Evolutionary conservation across 1,284 basidiomycete species (phyloP).

Genomic region (Rhodofomes roseus): DNA sequence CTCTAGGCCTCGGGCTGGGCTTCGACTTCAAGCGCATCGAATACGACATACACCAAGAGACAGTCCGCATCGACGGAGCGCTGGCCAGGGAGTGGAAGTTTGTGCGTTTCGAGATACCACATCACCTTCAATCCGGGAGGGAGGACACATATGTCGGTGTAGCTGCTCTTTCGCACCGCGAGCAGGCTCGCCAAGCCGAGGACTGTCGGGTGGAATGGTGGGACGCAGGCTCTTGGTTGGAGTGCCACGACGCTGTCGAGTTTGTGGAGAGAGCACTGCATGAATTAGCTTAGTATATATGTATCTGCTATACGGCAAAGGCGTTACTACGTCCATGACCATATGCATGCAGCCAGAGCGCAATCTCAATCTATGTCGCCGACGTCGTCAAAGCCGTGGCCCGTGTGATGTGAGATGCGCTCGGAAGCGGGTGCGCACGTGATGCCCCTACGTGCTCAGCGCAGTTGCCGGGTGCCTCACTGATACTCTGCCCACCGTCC

Average conservation of each 20-base stretch:
- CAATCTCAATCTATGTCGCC: too few species aligned
- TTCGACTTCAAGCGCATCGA: constrained; percentile 76
- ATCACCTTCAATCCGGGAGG: constrained; percentile 21
- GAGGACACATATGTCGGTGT: constrained; percentile 59
- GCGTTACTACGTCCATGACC: background rate
- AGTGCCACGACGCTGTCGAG: constrained; percentile 17
- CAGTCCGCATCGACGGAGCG: constrained; percentile 54
- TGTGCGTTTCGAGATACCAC: constrained; percentile 48
- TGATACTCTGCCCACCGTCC: background rate
- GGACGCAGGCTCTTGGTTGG: constrained; percentile 19
- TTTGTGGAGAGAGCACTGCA: constrained; percentile 35
- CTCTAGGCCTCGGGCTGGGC: constrained; percentile 74
- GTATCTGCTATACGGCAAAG: background rate
- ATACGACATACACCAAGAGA: constrained; percentile 49
- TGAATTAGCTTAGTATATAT: constrained; percentile 26
- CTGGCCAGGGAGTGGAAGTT: constrained; percentile 65
- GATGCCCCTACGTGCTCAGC: background rate
- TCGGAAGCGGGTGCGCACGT: background rate
- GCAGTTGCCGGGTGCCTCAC: background rate
- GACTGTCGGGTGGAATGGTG: constrained; percentile 13
- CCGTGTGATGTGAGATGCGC: background rate
- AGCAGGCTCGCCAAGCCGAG: constrained; percentile 7
- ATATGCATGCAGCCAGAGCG: too few species aligned
- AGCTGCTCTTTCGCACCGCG: constrained; percentile 46
- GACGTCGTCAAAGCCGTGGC: too few species aligned